Percentiles rank a stretch among this genome's conserved stretches.
These are phyloP conservation scores for Candida sakaeoensis DNA, from an alignment of 805 yeast species.

Conservation along the genomic window DNA sequence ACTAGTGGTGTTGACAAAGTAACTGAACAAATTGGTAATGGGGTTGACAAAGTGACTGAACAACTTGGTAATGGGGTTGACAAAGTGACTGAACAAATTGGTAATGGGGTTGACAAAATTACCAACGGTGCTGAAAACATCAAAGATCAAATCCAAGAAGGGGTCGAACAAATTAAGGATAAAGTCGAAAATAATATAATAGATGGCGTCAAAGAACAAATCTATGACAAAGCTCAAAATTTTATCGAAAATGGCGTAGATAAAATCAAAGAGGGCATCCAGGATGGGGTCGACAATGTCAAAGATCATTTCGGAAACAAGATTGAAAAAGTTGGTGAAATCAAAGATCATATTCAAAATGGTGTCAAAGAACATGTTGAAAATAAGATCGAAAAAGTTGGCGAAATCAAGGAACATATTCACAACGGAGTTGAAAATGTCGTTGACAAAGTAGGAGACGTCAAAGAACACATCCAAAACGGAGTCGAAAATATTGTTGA, in stretches of 20 bases:
- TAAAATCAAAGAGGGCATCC: neutral
- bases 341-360: neutral
- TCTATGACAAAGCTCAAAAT: neutral
- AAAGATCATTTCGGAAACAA: neutral
- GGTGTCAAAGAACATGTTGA: neutral
- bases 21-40: too few relatives aligned
- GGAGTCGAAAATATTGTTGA: neutral
- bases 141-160: slow-evolving; percentile 9
- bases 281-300: neutral
- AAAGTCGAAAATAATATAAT: neutral
- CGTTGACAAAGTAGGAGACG: neutral
- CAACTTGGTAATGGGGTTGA: neutral
- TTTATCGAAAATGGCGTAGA: neutral
- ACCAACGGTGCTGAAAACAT: slow-evolving; percentile 3
- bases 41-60: neutral
- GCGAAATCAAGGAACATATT: neutral
- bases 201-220: neutral
- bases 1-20: neutral
- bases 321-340: neutral
- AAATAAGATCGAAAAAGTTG: neutral
- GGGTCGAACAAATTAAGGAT: neutral
- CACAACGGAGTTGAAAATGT: neutral
- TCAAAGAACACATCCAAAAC: neutral
- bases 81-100: neutral
- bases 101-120: neutral